A percentile compares a stretch with the other conserved stretches of the same genome.
Conservation (phyloP, 129 eudicot genomes). For the Flaveria linearis region DNA sequence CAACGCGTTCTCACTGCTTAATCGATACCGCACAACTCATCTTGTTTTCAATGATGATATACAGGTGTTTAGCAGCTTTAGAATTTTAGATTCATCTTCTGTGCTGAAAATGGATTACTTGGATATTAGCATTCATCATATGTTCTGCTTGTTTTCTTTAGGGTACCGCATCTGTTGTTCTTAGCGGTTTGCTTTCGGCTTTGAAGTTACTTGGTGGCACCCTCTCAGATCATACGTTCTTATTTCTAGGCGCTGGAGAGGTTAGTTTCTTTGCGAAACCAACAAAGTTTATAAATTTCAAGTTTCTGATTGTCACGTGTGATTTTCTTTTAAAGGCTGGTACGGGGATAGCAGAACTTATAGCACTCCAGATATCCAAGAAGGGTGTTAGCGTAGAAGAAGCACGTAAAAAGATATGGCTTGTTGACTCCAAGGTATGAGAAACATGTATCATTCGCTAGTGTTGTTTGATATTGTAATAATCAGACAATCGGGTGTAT, state of each 20-base stretch:
- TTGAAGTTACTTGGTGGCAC: slow-evolving; percentile 62
- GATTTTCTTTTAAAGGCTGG: slow-evolving; percentile 67
- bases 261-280: slow-evolving; percentile 24
- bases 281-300: not conserved
- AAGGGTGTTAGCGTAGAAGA: slow-evolving; percentile 58
- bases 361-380: slow-evolving; percentile 86
- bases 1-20: slow-evolving; percentile 86
- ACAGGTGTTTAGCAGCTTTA: slow-evolving; percentile 53
- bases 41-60: slow-evolving; percentile 95
- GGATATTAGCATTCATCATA: not conserved
- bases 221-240: slow-evolving; percentile 72
- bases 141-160: slow-evolving; percentile 23
- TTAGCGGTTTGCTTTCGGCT: slow-evolving; percentile 67
- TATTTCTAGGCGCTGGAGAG: slow-evolving; percentile 93
- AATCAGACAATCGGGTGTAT: not conserved
- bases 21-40: slow-evolving; percentile 69
- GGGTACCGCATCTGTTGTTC: slow-evolving; percentile 89
- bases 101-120: not conserved
- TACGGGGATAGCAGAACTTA: slow-evolving; percentile 97
- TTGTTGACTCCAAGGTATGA: slow-evolving; percentile 90
- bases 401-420: slow-evolving; percentile 87
- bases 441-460: not conserved
- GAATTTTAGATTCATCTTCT: not conserved
- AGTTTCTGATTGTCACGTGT: not conserved
- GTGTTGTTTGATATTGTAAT: not conserved